phyloP scores from a whole-genome alignment of 2,329 filamentous ascomycete species.

The Endoconidiophora laricicola region DNA sequence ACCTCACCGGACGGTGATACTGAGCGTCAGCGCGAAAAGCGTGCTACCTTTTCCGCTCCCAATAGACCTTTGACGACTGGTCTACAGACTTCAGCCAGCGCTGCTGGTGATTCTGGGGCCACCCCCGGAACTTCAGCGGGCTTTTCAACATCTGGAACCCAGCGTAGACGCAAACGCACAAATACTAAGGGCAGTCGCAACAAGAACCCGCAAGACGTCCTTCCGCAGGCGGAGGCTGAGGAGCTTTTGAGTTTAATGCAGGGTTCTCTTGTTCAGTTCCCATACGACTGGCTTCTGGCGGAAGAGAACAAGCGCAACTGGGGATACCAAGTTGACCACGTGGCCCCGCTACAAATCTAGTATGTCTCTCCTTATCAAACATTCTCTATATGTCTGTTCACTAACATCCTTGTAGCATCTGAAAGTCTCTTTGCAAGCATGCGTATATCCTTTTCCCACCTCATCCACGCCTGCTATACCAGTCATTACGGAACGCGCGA shows the following conservation, averaged over 20 bases:
- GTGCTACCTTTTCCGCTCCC: constrained; percentile 38
- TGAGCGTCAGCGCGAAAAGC: constrained; percentile 25
- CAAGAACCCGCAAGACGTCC: constrained; percentile 57
- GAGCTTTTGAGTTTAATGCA: constrained; percentile 68
- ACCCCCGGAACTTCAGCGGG: background rate
- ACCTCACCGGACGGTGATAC: constrained; percentile 6
- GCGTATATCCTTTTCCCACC: too few species aligned
- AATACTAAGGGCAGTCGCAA: constrained; percentile 53
- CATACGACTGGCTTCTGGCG: constrained; percentile 85
- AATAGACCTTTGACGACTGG: constrained; percentile 29
- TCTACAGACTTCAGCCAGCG: background rate
- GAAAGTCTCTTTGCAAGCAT: too few species aligned
- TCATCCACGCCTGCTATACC: too few species aligned
- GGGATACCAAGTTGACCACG: constrained; percentile 90
- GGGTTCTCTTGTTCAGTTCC: constrained; percentile 78
- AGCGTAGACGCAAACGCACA: constrained; percentile 47
- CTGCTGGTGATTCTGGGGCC: background rate
- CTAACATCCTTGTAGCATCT: too few species aligned
- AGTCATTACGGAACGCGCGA: too few species aligned
- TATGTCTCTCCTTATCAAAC: too few species aligned
- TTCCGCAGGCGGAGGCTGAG: constrained; percentile 61
- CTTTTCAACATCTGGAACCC: constrained; percentile 24
- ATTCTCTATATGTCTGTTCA: too few species aligned
- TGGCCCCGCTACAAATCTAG: constrained; percentile 93
- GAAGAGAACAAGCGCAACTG: constrained; percentile 91